A percentile compares a stretch with the other conserved stretches of the same genome.
Conservation (phyloP, 345 rosid species). For the Carallia brachiata region DNA sequence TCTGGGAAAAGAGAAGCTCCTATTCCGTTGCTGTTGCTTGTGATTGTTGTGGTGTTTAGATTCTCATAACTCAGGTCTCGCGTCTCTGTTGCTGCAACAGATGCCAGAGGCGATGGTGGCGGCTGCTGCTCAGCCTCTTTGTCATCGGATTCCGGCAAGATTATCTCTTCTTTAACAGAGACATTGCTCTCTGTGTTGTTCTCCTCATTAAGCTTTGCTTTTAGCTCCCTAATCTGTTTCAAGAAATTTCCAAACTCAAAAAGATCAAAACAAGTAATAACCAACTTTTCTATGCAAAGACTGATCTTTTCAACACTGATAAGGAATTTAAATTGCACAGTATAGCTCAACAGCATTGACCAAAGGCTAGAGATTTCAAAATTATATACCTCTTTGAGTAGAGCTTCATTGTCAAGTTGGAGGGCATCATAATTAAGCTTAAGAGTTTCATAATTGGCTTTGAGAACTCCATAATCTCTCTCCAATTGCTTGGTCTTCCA, state of each 20-base stretch:
- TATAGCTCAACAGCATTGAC: not conserved
- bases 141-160: conserved; percentile 35
- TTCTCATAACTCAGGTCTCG: conserved; percentile 42
- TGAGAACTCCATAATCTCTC: conserved; percentile 61
- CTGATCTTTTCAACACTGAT: no score
- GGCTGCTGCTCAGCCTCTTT: conserved; percentile 25
- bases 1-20: conserved; percentile 43
- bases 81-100: conserved; percentile 31
- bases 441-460: conserved; percentile 56
- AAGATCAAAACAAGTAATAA: not conserved
- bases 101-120: conserved; percentile 18
- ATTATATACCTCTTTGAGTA: conserved; percentile 67
- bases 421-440: conserved; percentile 57
- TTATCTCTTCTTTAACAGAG: conserved; percentile 63
- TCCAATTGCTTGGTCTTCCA: conserved; percentile 88
- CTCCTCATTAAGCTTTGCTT: conserved; percentile 57
- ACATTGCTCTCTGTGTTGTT: conserved; percentile 55
- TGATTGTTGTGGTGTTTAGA: conserved; percentile 21
- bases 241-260: not conserved
- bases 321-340: not conserved
- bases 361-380: not conserved
- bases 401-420: conserved; percentile 71
- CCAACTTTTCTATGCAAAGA: no score
- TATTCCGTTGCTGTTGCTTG: conserved; percentile 13
- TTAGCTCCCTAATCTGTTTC: conserved; percentile 69